Evolutionary conservation across 495 filamentous ascomycete genomes (phyloP), one percentile per base, ranked within the genome.

Genomic region (Corynascus novoguineensis): DNA sequence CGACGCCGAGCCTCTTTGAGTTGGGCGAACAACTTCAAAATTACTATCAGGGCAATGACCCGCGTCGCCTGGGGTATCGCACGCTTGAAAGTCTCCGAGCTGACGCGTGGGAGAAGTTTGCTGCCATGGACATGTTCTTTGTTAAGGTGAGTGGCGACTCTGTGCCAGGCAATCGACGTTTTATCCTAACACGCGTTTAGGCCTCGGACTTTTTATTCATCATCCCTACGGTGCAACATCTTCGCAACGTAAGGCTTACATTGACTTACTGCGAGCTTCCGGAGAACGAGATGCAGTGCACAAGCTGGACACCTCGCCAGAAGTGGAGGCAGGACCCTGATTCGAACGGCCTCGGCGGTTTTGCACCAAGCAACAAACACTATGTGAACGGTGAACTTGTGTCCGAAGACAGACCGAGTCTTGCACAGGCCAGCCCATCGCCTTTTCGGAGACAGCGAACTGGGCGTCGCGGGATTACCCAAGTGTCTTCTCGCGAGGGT

Each of bases 171-270:
- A 4, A 5, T 7, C 10, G 15, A 6, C 10, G 4, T 32, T 5
- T 25, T 1, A 10, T 32, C 25, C 64, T 78, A 64, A 72, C 63
- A 29, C 46, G 2, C 24, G 29, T 9, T 25, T 56, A 86, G 83
- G 79, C 86, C 48, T 84, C 85, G 50, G 87, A 90, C 66, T 88
- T 90, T 68, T 81, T 87, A 76, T 82, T 80, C 62, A 80, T 86
- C 34, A 79, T 88, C 29, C 84, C 86, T 15, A 83, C 83, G 59
- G 79, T 87, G 53, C 81, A 81, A 44, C 87, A 90, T 67, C 78
- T 90, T 19, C 78, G 81, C 28, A 79, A 81, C 51, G 45, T 90
- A 40, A 76, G 81, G 47, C 72, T 88, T 40, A 66, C 71, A 3
- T 73, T 83, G 49, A 70, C 71, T 28, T 81, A 83, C 56, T 66